phyloP scores from a whole-genome alignment of 2,329 filamentous ascomycete species.

The Alternaria brassicicola region DNA sequence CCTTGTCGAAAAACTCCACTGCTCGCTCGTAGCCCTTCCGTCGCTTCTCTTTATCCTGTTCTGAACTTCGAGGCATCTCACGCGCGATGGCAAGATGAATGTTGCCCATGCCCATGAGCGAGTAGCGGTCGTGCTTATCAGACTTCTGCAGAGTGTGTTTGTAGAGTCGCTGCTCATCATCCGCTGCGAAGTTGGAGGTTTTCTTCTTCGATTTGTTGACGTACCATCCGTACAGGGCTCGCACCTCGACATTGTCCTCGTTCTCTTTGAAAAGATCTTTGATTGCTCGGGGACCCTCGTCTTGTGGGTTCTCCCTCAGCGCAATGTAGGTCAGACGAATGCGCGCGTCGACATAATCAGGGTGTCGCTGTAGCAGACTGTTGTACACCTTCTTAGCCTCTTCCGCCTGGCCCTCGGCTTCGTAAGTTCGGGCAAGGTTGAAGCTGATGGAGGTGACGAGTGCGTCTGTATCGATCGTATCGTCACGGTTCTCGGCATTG shows the following conservation, averaged over 20 bases:
- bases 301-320: slow-evolving; percentile 77
- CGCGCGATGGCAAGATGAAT: slow-evolving; percentile 85
- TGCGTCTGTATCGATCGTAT: slow-evolving; percentile 82
- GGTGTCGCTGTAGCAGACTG: slow-evolving; percentile 80
- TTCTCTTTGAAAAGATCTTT: slow-evolving; percentile 85
- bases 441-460: slow-evolving; percentile 96
- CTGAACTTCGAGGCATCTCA: slow-evolving; percentile 91
- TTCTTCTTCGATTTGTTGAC: slow-evolving; percentile 87
- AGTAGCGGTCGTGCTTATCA: slow-evolving; percentile 98
- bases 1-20: slow-evolving; percentile 98
- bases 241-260: slow-evolving; percentile 85
- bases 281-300: slow-evolving; percentile 85
- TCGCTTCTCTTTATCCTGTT: slow-evolving; percentile 88
- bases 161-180: slow-evolving; percentile 90
- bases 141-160: slow-evolving; percentile 89
- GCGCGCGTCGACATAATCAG: slow-evolving; percentile 90
- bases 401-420: slow-evolving; percentile 78
- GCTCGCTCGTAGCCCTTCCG: slow-evolving; percentile 86
- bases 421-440: slow-evolving; percentile 92
- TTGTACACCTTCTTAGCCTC: slow-evolving; percentile 90
- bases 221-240: slow-evolving; percentile 94
- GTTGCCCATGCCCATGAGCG: slow-evolving; percentile 96
- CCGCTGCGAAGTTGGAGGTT: slow-evolving; percentile 79
- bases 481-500: slow-evolving; percentile 76
- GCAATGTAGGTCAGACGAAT: slow-evolving; percentile 90